Base-by-base conservation (phyloP, 2,329 filamentous ascomycete genomes). In the Verticillium alfalfae region DNA sequence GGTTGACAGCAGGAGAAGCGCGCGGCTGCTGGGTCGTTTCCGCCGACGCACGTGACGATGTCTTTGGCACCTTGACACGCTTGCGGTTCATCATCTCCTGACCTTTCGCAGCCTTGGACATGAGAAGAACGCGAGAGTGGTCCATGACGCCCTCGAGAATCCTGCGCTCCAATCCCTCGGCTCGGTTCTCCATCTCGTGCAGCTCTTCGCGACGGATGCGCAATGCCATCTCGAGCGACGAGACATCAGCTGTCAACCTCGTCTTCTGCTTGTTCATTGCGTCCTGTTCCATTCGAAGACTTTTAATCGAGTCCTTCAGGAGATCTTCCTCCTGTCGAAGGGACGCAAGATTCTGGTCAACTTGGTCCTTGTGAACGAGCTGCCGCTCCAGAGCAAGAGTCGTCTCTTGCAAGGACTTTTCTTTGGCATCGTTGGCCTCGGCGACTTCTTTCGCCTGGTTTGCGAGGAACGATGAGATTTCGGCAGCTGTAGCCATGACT, bases 111-210 rank as follows among this genome's bases (percentile, higher is more conserved):
- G 84, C 78, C 77, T 91, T 89, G 67, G 87, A 81, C 79, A 95
- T 90, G 62, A 98, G 84, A n/a, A 97, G 82, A 34, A 94, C 88
- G 7, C 94, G 90, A 22, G 94, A 97, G 73, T 98, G 94, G 69
- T 98, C 93, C 78, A 99, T 96, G 65, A 98, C 92, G 34, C 94
- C 93, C 67, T 98, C 94, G 37, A 99, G 79, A 67, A 99, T 97
- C 34, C 95, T 88, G 59, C 93, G 90, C 77, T 99, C 95, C 31
- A 99, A 82, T 3, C 87, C 86, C 73, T 97, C 93, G 2, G 94
- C 95, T 65, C 94, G 90, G 12, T 84, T 81, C 73, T 98, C 94
- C 91, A 99, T 97, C 34, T 90, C 84, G 56, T 92, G 87, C 63
- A 99, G 86, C 76, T 98, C 95, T 67, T 98, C 94, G 55, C 92